These are phyloP conservation scores for Verticillium tricorpus DNA, from an alignment of 2,329 filamentous ascomycete species.

Conservation along the genomic window DNA sequence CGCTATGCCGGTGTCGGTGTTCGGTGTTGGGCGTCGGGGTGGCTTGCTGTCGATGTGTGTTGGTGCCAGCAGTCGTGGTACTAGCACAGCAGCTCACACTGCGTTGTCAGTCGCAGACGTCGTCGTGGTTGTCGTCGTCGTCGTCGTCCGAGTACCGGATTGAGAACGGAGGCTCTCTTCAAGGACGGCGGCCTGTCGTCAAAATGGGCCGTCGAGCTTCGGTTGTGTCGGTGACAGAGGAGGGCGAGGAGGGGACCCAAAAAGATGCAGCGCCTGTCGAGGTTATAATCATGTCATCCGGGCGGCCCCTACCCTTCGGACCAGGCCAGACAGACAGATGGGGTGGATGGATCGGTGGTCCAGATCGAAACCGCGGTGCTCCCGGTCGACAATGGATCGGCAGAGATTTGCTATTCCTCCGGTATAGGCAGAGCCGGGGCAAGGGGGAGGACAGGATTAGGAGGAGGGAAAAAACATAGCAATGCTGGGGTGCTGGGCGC, in stretches of 20 bases:
- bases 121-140: not conserved
- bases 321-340: too few species aligned
- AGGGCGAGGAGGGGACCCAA: not conserved
- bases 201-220: not conserved
- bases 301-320: too few species aligned
- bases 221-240: not conserved
- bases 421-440: too few species aligned
- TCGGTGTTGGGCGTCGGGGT: not conserved
- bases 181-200: not conserved
- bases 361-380: too few species aligned
- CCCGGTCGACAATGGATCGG: too few species aligned
- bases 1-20: not conserved
- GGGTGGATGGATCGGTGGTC: too few species aligned
- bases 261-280: not conserved
- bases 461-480: not conserved
- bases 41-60: not conserved
- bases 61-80: not conserved
- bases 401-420: not conserved
- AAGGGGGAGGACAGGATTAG: not conserved
- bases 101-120: not conserved
- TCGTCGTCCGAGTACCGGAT: too few species aligned
- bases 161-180: too few species aligned
- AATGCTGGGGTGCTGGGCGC: not conserved
- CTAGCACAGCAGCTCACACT: not conserved
- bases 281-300: too few species aligned